Evolutionary conservation across 257 asterid genomes (phyloP).

Genomic region (Gynochthodes officinalis): DNA sequence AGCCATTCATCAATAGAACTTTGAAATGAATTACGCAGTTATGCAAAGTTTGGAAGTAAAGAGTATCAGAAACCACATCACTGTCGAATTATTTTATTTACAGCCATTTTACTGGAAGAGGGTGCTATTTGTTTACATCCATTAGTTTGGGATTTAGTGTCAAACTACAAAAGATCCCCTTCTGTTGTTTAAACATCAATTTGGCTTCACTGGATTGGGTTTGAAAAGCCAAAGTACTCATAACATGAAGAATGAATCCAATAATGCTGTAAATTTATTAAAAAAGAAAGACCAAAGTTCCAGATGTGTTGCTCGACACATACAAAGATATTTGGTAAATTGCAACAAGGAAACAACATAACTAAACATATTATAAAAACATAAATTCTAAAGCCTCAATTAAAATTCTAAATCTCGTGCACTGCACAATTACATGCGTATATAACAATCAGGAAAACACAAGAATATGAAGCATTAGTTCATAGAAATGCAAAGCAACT

Average conservation of each 20-base stretch:
- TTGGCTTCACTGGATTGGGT: background rate
- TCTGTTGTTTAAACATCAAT: background rate
- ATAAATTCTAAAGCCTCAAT: background rate
- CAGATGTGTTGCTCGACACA: too few species aligned
- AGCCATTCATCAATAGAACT: background rate
- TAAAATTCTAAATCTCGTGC: background rate
- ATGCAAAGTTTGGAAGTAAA: background rate
- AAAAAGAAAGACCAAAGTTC: too few species aligned
- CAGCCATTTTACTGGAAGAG: too few species aligned
- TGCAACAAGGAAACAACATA: background rate
- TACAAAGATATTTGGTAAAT: too few species aligned
- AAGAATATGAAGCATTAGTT: background rate
- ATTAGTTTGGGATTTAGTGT: too few species aligned
- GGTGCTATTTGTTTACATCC: too few species aligned
- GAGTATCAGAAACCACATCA: background rate
- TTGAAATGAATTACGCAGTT: background rate
- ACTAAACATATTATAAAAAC: too few species aligned
- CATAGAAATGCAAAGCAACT: background rate
- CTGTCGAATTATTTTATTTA: background rate
- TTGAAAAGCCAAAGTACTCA: background rate
- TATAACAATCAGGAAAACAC: background rate
- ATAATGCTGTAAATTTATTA: too few species aligned
- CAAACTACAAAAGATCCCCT: too few species aligned
- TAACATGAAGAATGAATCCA: too few species aligned
- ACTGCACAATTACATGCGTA: background rate